phyloP scores from a whole-genome alignment of 129 eudicot species.

The Kitagawia praeruptora region DNA sequence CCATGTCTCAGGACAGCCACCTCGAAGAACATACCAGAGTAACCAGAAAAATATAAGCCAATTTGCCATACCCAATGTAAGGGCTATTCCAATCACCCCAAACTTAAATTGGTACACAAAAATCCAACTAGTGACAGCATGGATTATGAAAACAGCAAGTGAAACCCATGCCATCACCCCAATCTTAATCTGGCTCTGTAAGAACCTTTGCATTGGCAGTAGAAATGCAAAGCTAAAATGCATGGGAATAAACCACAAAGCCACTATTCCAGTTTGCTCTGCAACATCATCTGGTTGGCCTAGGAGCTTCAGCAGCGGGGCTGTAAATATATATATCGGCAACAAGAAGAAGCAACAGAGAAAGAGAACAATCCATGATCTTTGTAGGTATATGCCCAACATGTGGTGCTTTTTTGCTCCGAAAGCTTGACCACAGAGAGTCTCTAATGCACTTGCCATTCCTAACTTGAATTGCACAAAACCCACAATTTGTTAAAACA shows the following conservation, averaged over 20 bases:
- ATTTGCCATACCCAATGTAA: constrained; percentile 50
- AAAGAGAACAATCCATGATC: constrained; percentile 62
- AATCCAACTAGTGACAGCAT: constrained; percentile 40
- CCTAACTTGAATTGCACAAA: constrained; percentile 35
- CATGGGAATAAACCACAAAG: constrained; percentile 64
- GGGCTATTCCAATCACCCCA: constrained; percentile 58
- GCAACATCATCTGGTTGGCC: constrained; percentile 59
- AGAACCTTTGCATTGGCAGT: constrained; percentile 61
- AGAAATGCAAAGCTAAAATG: constrained; percentile 75
- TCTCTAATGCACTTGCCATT: constrained; percentile 88
- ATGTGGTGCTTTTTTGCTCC: constrained; percentile 60
- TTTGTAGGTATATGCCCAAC: constrained; percentile 72
- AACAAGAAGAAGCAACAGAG: constrained; percentile 38
- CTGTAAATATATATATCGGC: constrained; percentile 44
- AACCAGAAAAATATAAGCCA: constrained; percentile 54
- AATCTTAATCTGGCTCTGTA: constrained; percentile 68
- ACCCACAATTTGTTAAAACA: background rate
- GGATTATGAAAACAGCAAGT: constrained; percentile 34
- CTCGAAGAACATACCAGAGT: constrained; percentile 33
- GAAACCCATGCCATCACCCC: constrained; percentile 53
- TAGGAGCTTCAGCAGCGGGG: constrained; percentile 43
- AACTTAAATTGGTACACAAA: constrained; percentile 28
- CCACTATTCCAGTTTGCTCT: constrained; percentile 46
- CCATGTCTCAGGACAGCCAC: constrained; percentile 89
- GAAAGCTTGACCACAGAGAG: constrained; percentile 77